Evolutionary conservation across 2,329 filamentous ascomycete species (phyloP).

Genomic region (Sporothrix dimorphospora): DNA sequence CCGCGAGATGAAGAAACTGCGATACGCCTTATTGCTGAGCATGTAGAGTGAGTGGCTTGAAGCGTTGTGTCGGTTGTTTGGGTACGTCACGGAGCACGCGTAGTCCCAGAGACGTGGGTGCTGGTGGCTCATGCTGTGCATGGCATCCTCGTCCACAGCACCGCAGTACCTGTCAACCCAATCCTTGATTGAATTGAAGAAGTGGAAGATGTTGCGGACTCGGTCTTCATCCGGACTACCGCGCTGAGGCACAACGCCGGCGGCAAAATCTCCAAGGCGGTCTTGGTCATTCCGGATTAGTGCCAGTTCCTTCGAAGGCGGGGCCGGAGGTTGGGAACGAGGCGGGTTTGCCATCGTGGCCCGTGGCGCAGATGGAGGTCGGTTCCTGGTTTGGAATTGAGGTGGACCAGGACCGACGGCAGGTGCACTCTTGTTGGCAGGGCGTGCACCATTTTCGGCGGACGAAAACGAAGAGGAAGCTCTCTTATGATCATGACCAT

Average conservation of each 20-base stretch:
- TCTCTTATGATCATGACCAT: background rate
- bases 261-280: background rate
- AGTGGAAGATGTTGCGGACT: slow-evolving; percentile 30
- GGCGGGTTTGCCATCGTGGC: background rate
- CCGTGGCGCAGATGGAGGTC: background rate
- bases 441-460: background rate
- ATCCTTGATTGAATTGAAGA: slow-evolving; percentile 33
- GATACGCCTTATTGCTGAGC: slow-evolving; percentile 39
- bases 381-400: background rate
- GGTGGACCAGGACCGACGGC: background rate
- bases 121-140: slow-evolving; percentile 22
- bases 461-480: background rate
- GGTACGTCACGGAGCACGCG: slow-evolving; percentile 42
- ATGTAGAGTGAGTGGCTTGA: slow-evolving; percentile 42
- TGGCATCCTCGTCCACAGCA: background rate
- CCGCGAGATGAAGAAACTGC: slow-evolving; percentile 45
- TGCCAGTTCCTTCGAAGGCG: slow-evolving; percentile 14
- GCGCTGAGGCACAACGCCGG: slow-evolving; percentile 6
- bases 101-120: slow-evolving; percentile 42
- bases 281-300: background rate
- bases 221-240: slow-evolving; percentile 27
- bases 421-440: background rate
- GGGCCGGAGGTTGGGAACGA: background rate
- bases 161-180: slow-evolving; percentile 32
- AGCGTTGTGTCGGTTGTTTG: slow-evolving; percentile 36